Percentiles rank a stretch among this genome's conserved stretches.
Evolutionary conservation across 2,329 filamentous ascomycete species (phyloP).

Genomic region (Chaetomium olivaceum): DNA sequence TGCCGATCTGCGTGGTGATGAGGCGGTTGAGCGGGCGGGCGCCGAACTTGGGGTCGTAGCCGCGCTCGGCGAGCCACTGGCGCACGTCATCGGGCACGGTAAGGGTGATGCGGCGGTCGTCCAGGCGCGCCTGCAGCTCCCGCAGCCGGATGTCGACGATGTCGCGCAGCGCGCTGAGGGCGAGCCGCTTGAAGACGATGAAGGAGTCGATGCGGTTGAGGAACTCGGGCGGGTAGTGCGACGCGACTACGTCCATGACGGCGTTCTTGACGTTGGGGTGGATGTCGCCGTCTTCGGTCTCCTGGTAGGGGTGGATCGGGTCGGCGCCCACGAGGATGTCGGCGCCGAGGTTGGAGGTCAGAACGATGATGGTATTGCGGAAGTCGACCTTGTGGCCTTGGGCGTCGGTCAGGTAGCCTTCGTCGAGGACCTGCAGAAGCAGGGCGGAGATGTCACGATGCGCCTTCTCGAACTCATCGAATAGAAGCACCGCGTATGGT

Average conservation of each 20-base stretch:
- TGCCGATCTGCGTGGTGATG: constrained; percentile 87
- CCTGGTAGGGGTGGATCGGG: constrained; percentile 62
- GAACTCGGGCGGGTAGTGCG: constrained; percentile 83
- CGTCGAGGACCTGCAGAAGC: constrained; percentile 90
- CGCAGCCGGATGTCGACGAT: constrained; percentile 90
- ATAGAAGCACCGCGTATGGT: constrained; percentile 90
- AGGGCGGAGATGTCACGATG: constrained; percentile 92
- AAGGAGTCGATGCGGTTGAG: constrained; percentile 96
- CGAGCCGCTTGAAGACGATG: constrained; percentile 90
- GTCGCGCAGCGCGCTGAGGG: constrained; percentile 74
- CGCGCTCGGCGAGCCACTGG: constrained; percentile 83
- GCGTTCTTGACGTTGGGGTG: constrained; percentile 71
- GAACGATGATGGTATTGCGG: constrained; percentile 91
- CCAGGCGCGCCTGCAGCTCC: constrained; percentile 79
- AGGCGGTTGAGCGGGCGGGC: constrained; percentile 88
- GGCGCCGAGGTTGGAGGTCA: constrained; percentile 93
- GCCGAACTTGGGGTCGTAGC: constrained; percentile 89
- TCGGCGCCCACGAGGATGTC: constrained; percentile 83
- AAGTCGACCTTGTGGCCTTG: constrained; percentile 98
- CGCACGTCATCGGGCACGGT: constrained; percentile 70
- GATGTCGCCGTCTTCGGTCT: constrained; percentile 66
- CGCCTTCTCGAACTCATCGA: constrained; percentile 98
- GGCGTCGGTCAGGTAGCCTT: constrained; percentile 91
- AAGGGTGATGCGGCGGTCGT: constrained; percentile 81
- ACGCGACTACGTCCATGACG: constrained; percentile 84